Conservation (phyloP, 176 grass and related monocot genomes). For the Alopecurus myosuroides region DNA sequence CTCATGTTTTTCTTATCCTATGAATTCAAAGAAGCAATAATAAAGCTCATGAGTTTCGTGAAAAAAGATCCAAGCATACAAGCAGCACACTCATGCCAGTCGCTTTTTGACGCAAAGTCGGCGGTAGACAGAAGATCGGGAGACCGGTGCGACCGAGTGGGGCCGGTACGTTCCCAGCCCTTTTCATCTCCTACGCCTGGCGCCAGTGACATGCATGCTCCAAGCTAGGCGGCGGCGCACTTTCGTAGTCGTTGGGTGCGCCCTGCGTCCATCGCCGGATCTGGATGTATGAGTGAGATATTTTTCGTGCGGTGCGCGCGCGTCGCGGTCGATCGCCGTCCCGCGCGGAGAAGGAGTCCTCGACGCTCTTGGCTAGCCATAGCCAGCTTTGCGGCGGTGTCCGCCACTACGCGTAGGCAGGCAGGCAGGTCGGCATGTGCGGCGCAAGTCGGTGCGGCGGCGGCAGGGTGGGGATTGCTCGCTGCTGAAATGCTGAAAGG, state of each 20-base stretch:
- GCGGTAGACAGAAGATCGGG: neutral
- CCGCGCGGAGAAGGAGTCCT: neutral
- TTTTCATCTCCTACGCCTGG: neutral
- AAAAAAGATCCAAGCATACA: no score
- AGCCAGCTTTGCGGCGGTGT: neutral
- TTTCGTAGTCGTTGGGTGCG: neutral
- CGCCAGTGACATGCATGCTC: neutral
- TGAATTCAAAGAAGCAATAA: no score
- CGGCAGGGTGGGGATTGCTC: neutral
- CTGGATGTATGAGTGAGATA: neutral
- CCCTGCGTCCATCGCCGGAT: neutral
- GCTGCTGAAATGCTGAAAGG: neutral
- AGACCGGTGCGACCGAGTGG: neutral
- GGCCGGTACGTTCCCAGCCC: neutral
- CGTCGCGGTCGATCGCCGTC: neutral
- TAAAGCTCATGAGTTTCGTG: no score
- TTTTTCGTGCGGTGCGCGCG: neutral
- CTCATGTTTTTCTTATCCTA: no score
- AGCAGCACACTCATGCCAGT: no score
- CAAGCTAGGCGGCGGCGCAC: neutral
- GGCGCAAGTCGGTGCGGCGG: neutral
- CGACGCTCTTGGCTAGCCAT: neutral
- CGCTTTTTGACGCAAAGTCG: no score
- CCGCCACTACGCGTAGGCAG: neutral
- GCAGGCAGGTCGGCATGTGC: neutral